A percentile compares a stretch with the other conserved stretches of the same genome.
These are phyloP conservation scores for Conoideocrella luteorostrata DNA, from an alignment of 2,329 filamentous ascomycete genomes.

Conservation along the genomic window DNA sequence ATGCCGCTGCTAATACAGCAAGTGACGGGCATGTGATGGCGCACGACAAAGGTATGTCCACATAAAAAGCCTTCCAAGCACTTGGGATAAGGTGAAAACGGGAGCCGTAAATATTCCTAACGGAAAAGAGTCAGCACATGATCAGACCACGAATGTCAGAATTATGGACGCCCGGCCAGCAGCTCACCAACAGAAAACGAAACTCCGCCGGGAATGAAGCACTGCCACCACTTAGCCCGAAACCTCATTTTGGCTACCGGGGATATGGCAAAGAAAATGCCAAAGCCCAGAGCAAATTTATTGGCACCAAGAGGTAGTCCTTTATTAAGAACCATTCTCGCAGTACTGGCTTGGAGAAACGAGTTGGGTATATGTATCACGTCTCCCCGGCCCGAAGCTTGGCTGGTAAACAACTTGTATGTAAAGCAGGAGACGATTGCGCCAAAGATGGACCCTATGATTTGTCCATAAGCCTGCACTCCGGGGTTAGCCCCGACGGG, in stretches of 20 bases:
- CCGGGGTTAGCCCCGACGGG: neutral
- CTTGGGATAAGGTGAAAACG: too few relatives aligned
- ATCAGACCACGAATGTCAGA: too few relatives aligned
- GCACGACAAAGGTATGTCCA: too few relatives aligned
- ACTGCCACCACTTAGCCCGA: neutral
- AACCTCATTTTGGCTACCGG: conserved; percentile 1
- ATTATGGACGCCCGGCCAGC: too few relatives aligned
- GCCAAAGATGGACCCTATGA: conserved; percentile 5
- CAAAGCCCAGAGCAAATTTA: neutral
- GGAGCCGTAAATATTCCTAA: too few relatives aligned
- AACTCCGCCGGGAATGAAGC: conserved; percentile 2
- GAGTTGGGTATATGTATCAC: conserved; percentile 1
- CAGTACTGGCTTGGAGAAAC: neutral
- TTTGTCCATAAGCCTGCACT: conserved; percentile 1
- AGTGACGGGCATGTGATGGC: too few relatives aligned
- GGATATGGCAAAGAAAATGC: neutral
- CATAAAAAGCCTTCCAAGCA: too few relatives aligned
- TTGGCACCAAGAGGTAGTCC: conserved; percentile 1
- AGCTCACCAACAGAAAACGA: conserved; percentile 5
- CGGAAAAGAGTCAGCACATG: too few relatives aligned
- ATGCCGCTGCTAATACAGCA: too few relatives aligned
- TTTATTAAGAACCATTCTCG: neutral
- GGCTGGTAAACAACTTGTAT: neutral
- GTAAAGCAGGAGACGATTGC: conserved; percentile 1
- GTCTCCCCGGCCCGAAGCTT: neutral